Evolutionary conservation across 2,329 filamentous ascomycete genomes (phyloP).

Genomic region (Colletotrichum sp.): DNA sequence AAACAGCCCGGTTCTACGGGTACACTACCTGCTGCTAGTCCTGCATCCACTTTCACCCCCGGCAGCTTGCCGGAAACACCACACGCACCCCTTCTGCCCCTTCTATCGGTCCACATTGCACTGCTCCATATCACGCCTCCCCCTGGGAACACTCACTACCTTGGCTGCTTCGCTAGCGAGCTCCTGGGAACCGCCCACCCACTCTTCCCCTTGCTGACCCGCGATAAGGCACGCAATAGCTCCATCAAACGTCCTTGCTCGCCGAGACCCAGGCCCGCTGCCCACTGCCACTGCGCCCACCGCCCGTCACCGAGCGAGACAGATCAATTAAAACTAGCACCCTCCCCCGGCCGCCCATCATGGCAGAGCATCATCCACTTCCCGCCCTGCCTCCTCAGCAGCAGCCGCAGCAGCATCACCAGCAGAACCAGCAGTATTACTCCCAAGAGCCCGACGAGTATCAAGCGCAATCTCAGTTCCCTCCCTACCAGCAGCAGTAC

Average conservation of each 20-base stretch:
- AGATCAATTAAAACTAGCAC: slow-evolving; percentile 35
- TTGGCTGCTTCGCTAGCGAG: slow-evolving; percentile 19
- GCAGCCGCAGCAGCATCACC: slow-evolving; percentile 23
- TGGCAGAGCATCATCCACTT: slow-evolving; percentile 32
- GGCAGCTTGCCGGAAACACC: slow-evolving; percentile 8
- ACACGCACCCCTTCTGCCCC: slow-evolving; percentile 12
- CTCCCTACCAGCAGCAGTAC: slow-evolving; percentile 23
- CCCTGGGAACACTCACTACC: slow-evolving; percentile 13
- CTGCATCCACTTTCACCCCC: slow-evolving; percentile 16
- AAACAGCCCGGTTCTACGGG: slow-evolving; percentile 4
- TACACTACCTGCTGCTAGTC: slow-evolving; percentile 6
- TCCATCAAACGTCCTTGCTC: slow-evolving; percentile 17
- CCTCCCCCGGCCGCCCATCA: slow-evolving; percentile 33
- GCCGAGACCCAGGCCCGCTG: slow-evolving; percentile 14
- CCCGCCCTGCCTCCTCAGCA: slow-evolving; percentile 25
- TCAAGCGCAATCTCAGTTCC: slow-evolving; percentile 12
- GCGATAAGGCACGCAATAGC: slow-evolving; percentile 23
- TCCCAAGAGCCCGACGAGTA: slow-evolving; percentile 24
- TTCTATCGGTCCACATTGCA: slow-evolving; percentile 9
- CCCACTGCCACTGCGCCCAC: slow-evolving; percentile 1
- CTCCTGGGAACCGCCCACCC: slow-evolving; percentile 13
- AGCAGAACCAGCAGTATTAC: slow-evolving; percentile 25
- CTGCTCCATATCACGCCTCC: slow-evolving; percentile 10
- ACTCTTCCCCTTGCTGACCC: slow-evolving; percentile 21
- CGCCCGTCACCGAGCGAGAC: slow-evolving; percentile 17